These are phyloP conservation scores for Dioscorea cayenensis DNA, from an alignment of 116 monocot genomes.

Conservation along the genomic window DNA sequence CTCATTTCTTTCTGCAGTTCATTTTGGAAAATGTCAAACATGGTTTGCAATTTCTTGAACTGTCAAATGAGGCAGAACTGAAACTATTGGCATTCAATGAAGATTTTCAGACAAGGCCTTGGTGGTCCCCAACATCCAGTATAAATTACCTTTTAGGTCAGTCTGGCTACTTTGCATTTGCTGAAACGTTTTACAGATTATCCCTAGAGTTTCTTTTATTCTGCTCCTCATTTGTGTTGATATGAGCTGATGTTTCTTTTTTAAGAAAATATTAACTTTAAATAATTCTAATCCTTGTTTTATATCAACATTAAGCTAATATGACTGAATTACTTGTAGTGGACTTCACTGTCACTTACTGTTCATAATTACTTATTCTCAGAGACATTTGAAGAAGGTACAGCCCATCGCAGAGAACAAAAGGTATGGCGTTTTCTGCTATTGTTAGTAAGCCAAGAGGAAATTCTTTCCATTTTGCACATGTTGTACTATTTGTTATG, in stretches of 20 bases:
- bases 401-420: conserved; percentile 19
- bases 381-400: conserved; percentile 41
- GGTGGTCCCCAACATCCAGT: conserved; percentile 78
- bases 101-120: conserved; percentile 79
- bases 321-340: not conserved
- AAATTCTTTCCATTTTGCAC: too few relatives aligned
- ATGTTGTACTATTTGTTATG: too few relatives aligned
- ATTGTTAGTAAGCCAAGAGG: too few relatives aligned
- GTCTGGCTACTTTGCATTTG: not conserved
- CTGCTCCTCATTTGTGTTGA: not conserved
- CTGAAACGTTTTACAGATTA: not conserved
- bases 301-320: not conserved
- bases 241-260: not conserved
- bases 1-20: conserved; percentile 30
- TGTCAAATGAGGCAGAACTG: conserved; percentile 40
- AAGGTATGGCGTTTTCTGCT: conserved; percentile 38
- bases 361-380: conserved; percentile 3
- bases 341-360: not conserved
- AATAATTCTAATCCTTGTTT: too few relatives aligned
- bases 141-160: conserved; percentile 71
- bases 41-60: conserved; percentile 56
- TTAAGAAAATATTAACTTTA: not conserved
- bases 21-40: conserved; percentile 44
- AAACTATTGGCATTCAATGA: conserved; percentile 77
- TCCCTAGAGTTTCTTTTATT: not conserved